Evolutionary conservation across 768 basidiomycete genomes (phyloP), one percentile per base, ranked within the genome.

Genomic region (Pleurotus salmoneostramineus): DNA sequence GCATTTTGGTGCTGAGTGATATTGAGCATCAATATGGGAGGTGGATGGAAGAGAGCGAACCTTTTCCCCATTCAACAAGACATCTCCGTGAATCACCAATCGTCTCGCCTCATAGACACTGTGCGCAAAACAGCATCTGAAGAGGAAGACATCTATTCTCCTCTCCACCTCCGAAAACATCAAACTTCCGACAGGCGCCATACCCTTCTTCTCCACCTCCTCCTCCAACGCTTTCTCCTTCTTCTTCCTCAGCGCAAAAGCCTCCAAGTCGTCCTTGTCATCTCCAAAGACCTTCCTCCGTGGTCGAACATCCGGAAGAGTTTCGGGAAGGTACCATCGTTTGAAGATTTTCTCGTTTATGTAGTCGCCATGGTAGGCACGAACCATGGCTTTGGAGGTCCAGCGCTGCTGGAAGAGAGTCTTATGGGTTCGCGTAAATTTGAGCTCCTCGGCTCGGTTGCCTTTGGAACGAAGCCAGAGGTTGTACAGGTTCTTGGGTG

Each of bases 161-260:
- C 95, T 81, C 78, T 99, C 97, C n/a, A 98, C 81, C 71, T 98
- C 93, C 0, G 84, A 71, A 70, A 95, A 91, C 91, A 98, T 95
- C 81, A 99, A 82, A 69, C 91, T 94, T 50, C 92, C 93, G 12
- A 98, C 89, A 4, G 97, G 97, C 14, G 94, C 88, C 64, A 91
- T 80, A 1, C 84, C 87, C 63, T 85, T 82, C 61, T 69, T 68
- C 60, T 78, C 74, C 64, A 85, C 82, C 61, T 83, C 79, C 64
- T 76, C 73, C 60, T 79, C 77, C 50, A 77, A 74, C 56, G 73
- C 75, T 59, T 77, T 72, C 64, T 76, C 77, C 67, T 75, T 82
- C 64, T 76, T 73, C 46, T 81, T 74, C 63, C 89, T 77, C 56
- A 74, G 71, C 2, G 88, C 87, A 69, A 81, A 91, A 60, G 80